Evolutionary conservation across 768 basidiomycete genomes (phyloP).

Genomic region (Russula sp.): DNA sequence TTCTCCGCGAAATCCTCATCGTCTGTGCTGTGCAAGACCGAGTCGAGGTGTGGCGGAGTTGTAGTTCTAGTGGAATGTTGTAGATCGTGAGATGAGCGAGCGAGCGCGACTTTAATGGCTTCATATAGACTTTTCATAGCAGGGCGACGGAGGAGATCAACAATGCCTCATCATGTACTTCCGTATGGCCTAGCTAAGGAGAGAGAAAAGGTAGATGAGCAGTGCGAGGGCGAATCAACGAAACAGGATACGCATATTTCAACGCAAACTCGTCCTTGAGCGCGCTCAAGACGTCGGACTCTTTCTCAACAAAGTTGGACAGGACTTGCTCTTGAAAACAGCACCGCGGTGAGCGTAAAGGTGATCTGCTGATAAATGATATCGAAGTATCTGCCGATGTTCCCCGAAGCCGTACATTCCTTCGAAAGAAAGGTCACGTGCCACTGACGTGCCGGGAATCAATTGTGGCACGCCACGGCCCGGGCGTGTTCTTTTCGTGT

Average conservation of each 20-base stretch:
- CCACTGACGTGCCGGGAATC: too few species aligned
- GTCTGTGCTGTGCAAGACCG: conserved; percentile 63
- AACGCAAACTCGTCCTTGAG: conserved; percentile 68
- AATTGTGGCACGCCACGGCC: too few species aligned
- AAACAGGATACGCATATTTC: conserved; percentile 47
- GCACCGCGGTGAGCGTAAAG: conserved; percentile 86
- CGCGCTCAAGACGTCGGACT: conserved; percentile 67
- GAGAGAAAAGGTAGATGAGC: background rate
- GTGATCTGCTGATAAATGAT: conserved; percentile 86
- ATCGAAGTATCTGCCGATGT: conserved; percentile 76
- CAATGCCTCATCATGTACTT: conserved; percentile 57
- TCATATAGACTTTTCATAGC: conserved; percentile 81
- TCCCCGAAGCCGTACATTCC: conserved; percentile 75
- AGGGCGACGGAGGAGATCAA: conserved; percentile 66
- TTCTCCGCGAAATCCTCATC: conserved; percentile 51
- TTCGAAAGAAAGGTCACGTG: too few species aligned
- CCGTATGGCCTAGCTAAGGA: conserved; percentile 56
- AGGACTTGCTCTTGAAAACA: conserved; percentile 93
- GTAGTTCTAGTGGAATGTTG: conserved; percentile 76
- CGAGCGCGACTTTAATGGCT: conserved; percentile 66
- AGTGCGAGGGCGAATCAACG: background rate
- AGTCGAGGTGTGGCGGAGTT: conserved; percentile 82
- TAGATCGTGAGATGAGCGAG: conserved; percentile 79
- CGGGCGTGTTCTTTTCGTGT: too few species aligned
- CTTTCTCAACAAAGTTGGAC: conserved; percentile 78